These are phyloP conservation scores for Neophaeococcomyces aloes DNA, from an alignment of 2,329 filamentous ascomycete genomes.

Conservation along the genomic window DNA sequence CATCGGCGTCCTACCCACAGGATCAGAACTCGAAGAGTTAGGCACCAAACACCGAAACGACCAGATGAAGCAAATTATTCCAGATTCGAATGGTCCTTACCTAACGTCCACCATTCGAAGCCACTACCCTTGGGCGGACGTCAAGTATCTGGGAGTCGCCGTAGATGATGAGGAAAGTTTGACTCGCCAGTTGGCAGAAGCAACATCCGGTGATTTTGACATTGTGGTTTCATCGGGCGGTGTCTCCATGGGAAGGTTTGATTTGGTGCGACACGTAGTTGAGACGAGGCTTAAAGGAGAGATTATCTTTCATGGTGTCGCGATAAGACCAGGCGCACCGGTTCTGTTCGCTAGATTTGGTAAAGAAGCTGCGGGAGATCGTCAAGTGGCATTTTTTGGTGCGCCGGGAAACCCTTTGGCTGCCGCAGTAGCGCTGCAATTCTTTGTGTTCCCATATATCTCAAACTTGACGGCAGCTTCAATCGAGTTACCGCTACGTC, in stretches of 20 bases:
- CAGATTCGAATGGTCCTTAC: slow-evolving; percentile 23
- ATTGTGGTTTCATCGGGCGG: slow-evolving; percentile 24
- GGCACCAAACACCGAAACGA: neutral
- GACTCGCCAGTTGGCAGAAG: slow-evolving; percentile 9
- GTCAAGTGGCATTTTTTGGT: slow-evolving; percentile 22
- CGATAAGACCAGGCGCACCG: slow-evolving; percentile 25
- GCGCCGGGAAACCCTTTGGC: slow-evolving; percentile 24
- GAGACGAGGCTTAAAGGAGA: slow-evolving; percentile 17
- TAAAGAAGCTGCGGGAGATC: neutral
- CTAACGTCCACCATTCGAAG: slow-evolving; percentile 14
- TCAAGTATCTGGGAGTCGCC: slow-evolving; percentile 20
- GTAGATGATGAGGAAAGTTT: slow-evolving; percentile 14
- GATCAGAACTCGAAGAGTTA: slow-evolving; percentile 17
- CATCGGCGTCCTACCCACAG: slow-evolving; percentile 20
- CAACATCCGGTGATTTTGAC: slow-evolving; percentile 15
- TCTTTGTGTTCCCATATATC: slow-evolving; percentile 22
- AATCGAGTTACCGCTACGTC: slow-evolving; percentile 9
- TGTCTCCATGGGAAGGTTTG: slow-evolving; percentile 24
- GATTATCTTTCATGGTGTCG: slow-evolving; percentile 23
- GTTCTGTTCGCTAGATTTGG: slow-evolving; percentile 23
- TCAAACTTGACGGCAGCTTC: neutral
- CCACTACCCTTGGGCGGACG: slow-evolving; percentile 10
- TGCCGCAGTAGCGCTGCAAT: slow-evolving; percentile 24
- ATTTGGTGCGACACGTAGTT: slow-evolving; percentile 20
- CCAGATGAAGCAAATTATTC: slow-evolving; percentile 9